These are phyloP conservation scores for Colletotrichum lupini DNA, from an alignment of 2,329 filamentous ascomycete species.

Conservation along the genomic window DNA sequence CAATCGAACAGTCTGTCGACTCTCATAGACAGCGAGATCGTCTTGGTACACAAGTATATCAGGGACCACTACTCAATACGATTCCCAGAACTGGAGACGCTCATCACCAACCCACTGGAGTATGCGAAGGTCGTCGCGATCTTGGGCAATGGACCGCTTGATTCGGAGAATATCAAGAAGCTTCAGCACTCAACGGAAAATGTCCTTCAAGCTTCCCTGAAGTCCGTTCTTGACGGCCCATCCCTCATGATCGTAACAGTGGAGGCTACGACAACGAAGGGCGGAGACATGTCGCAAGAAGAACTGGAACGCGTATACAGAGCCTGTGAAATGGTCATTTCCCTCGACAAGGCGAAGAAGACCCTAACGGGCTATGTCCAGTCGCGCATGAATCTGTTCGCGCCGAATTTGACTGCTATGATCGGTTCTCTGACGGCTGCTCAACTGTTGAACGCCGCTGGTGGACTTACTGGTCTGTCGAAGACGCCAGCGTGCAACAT, in stretches of 20 bases:
- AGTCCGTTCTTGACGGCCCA: constrained; percentile 85
- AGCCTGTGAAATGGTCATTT: constrained; percentile 90
- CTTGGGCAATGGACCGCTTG: constrained; percentile 90
- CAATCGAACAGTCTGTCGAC: constrained; percentile 92
- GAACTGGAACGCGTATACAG: constrained; percentile 80
- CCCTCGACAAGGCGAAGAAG: constrained; percentile 86
- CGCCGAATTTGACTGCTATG: constrained; percentile 90
- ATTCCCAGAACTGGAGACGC: constrained; percentile 90
- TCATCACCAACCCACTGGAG: constrained; percentile 91
- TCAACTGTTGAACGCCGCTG: constrained; percentile 94
- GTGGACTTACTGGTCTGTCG: constrained; percentile 86
- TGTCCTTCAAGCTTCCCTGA: constrained; percentile 78
- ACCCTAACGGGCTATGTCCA: constrained; percentile 94
- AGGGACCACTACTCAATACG: constrained; percentile 94
- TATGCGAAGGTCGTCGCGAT: constrained; percentile 97
- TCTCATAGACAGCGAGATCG: constrained; percentile 92
- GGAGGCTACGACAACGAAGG: constrained; percentile 90
- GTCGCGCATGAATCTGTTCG: constrained; percentile 96
- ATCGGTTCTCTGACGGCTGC: constrained; percentile 94
- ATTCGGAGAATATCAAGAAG: constrained; percentile 81
- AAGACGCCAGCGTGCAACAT: constrained; percentile 96
- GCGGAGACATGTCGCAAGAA: constrained; percentile 77
- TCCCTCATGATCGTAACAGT: constrained; percentile 96
- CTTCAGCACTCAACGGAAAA: constrained; percentile 84
- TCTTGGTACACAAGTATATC: constrained; percentile 94